Evolutionary conservation across 208 protist genomes (phyloP).

Genomic region (Acanthamoeba sp.): DNA sequence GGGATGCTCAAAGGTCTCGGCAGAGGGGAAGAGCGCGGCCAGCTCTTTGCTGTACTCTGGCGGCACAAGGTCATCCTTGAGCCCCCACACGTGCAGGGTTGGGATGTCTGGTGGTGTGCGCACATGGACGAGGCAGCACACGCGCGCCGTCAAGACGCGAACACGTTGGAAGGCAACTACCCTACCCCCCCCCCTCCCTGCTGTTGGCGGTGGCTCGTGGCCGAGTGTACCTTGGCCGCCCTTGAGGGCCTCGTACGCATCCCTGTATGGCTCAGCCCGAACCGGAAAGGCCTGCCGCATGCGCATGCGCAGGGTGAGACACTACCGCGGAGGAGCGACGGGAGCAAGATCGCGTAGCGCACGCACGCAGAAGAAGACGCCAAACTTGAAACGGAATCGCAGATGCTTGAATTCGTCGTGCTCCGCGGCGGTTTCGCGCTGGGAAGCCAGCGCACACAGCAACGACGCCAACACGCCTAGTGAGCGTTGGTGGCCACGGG

Average conservation of each 20-base stretch:
- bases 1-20: neutral
- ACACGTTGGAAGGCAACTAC: too few species aligned
- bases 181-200: too few species aligned
- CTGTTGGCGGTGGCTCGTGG: too few species aligned
- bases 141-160: neutral
- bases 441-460: neutral
- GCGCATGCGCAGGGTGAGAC: neutral
- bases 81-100: neutral
- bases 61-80: constrained; percentile 5
- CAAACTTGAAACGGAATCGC: constrained; percentile 35
- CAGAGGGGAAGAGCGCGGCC: neutral
- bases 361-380: constrained; percentile 35
- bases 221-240: neutral
- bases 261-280: neutral
- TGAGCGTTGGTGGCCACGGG: neutral
- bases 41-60: neutral
- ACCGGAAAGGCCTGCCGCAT: neutral
- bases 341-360: neutral
- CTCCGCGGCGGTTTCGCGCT: neutral
- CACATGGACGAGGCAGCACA: too few species aligned
- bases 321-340: neutral
- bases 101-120: neutral
- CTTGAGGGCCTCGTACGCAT: neutral
- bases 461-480: neutral
- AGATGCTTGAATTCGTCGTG: neutral